Percentiles rank a stretch among this genome's conserved stretches.
phyloP scores from a whole-genome alignment of 2,329 filamentous ascomycete species.

The Fusarium sp. region DNA sequence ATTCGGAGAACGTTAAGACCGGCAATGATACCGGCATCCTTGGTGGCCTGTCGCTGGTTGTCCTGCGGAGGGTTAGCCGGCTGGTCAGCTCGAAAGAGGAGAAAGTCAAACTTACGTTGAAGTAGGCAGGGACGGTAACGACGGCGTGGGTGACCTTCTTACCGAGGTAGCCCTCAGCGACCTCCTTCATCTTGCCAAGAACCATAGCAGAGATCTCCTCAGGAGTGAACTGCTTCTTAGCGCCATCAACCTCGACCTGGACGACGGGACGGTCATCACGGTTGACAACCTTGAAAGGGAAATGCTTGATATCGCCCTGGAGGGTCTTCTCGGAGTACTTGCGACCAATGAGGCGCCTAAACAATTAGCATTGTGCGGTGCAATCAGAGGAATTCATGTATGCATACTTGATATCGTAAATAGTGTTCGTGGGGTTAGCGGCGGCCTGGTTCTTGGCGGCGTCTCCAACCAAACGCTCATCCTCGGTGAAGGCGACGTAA shows the following conservation, averaged over 20 bases:
- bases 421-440: constrained; percentile 79
- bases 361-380: constrained; percentile 29
- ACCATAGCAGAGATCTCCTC: constrained; percentile 87
- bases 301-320: constrained; percentile 96
- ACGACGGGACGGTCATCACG: constrained; percentile 92
- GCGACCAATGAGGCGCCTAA: constrained; percentile 84
- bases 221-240: constrained; percentile 79
- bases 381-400: background rate
- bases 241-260: constrained; percentile 75
- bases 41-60: constrained; percentile 95
- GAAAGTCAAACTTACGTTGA: constrained; percentile 70
- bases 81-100: background rate
- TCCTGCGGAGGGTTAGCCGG: constrained; percentile 60
- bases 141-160: constrained; percentile 89
- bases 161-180: constrained; percentile 81
- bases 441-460: constrained; percentile 96
- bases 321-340: constrained; percentile 88
- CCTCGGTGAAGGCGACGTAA: constrained; percentile 96
- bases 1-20: constrained; percentile 96
- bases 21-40: constrained; percentile 92
- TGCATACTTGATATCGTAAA: constrained; percentile 86
- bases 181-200: constrained; percentile 86
- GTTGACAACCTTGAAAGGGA: constrained; percentile 93
- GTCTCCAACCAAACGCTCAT: constrained; percentile 96
- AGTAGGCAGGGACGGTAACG: constrained; percentile 96